A percentile compares a stretch with the other conserved stretches of the same genome.
Evolutionary conservation across 177 flowering plant genomes (phyloP).

Genomic region (Telopea speciosissima): DNA sequence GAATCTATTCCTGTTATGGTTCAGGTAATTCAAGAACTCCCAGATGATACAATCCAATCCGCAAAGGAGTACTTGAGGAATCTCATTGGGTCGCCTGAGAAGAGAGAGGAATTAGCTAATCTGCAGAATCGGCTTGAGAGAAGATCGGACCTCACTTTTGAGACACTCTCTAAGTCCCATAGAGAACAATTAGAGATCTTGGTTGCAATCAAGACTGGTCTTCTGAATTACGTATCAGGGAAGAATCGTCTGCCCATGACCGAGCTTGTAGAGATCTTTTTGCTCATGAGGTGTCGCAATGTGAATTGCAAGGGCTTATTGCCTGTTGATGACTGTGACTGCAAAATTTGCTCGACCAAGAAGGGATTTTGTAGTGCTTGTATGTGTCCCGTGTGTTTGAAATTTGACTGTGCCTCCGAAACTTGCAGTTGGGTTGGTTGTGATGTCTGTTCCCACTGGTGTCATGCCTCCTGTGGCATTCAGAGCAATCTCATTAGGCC

Average conservation of each 20-base stretch:
- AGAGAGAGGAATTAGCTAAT: conserved; percentile 43
- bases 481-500: conserved; percentile 66
- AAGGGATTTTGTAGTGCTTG: conserved; percentile 92
- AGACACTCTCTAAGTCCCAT: conserved; percentile 55
- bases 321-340: conserved; percentile 94
- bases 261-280: conserved; percentile 77
- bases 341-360: conserved; percentile 77
- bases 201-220: conserved; percentile 68
- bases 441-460: conserved; percentile 94
- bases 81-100: conserved; percentile 47
- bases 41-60: conserved; percentile 48
- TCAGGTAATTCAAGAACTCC: conserved; percentile 49
- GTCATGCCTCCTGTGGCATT: conserved; percentile 85
- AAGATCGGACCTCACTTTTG: conserved; percentile 70
- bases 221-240: conserved; percentile 37
- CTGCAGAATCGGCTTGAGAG: conserved; percentile 59
- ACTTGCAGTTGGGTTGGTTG: conserved; percentile 99
- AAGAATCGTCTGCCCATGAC: conserved; percentile 33
- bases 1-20: conserved; percentile 59
- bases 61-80: conserved; percentile 55
- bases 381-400: conserved; percentile 87
- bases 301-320: conserved; percentile 58
- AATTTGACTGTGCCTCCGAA: conserved; percentile 74
- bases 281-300: conserved; percentile 64
- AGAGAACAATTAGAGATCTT: conserved; percentile 62